A percentile compares a stretch with the other conserved stretches of the same genome.
Conservation (phyloP, 2,329 filamentous ascomycete genomes). For the Aspergillus sp. region DNA sequence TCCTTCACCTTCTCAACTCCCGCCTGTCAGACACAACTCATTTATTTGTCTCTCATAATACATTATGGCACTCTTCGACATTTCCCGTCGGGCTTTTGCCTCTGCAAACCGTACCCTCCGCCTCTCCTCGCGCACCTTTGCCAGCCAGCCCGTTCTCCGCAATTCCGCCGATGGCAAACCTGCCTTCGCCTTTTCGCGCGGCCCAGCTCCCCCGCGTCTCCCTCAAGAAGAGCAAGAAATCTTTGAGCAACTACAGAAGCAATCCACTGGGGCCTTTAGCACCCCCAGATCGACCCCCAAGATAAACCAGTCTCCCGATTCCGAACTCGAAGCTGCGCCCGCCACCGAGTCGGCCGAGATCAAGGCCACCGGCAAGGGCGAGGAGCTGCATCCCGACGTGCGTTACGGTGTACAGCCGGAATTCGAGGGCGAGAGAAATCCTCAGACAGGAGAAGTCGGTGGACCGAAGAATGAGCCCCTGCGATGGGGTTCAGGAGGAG, state of each 20-base stretch:
- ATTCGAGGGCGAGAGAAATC: constrained; percentile 89
- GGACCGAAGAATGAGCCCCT: constrained; percentile 97
- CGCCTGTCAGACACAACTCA: background rate
- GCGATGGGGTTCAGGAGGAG: constrained; percentile 73
- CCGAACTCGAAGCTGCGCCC: constrained; percentile 35
- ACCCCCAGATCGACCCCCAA: constrained; percentile 52
- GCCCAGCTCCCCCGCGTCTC: constrained; percentile 78
- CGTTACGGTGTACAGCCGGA: constrained; percentile 79
- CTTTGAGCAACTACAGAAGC: constrained; percentile 80
- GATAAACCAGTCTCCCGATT: constrained; percentile 52
- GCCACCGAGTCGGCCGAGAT: constrained; percentile 39
- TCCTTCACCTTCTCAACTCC: background rate
- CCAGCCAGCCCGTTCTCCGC: constrained; percentile 25
- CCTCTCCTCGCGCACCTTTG: constrained; percentile 24
- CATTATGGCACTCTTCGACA: constrained; percentile 20
- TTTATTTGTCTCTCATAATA: background rate
- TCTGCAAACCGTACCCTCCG: constrained; percentile 40
- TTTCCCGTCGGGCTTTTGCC: constrained; percentile 37
- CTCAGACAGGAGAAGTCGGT: constrained; percentile 90
- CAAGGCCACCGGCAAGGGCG: constrained; percentile 58
- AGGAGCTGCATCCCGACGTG: constrained; percentile 69
- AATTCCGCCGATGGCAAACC: constrained; percentile 27
- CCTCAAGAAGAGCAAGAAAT: constrained; percentile 86
- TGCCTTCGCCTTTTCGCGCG: constrained; percentile 35
- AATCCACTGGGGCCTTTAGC: constrained; percentile 74